Evolutionary conservation across 108 stramenopile species (phyloP).

Genomic region (Epithemia pelagica): DNA sequence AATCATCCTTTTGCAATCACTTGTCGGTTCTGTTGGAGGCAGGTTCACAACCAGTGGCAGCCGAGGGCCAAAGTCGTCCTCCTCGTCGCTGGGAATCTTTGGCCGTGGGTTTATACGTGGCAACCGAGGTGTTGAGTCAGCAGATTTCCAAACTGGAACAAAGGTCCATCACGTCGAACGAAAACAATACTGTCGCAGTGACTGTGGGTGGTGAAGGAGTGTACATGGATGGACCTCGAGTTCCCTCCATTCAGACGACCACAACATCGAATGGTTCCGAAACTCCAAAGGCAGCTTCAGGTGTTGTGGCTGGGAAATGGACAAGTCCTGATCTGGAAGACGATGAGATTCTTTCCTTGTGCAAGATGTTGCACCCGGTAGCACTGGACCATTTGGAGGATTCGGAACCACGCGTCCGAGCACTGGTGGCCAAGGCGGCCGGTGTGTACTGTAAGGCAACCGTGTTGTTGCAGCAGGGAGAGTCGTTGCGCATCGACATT

Average conservation of each 20-base stretch:
- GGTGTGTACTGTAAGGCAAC: conserved; percentile 52
- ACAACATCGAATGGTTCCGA: conserved; percentile 1
- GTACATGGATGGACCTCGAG: conserved; percentile 80
- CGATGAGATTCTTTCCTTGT: conserved; percentile 31
- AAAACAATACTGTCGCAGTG: conserved; percentile 10
- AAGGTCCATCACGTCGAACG: conserved; percentile 9
- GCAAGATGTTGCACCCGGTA: conserved; percentile 35
- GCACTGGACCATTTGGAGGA: conserved; percentile 63
- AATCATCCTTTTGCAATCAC: conserved; percentile 12
- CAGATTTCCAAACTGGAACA: conserved; percentile 10
- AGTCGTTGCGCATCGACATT: conserved; percentile 16
- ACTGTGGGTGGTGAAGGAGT: conserved; percentile 32
- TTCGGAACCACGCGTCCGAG: conserved; percentile 71
- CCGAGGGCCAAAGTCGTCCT: neutral
- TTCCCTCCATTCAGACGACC: conserved; percentile 32
- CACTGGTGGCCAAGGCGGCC: conserved; percentile 70
- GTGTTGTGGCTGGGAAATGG: neutral
- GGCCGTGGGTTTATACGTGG: conserved; percentile 68
- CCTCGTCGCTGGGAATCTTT: conserved; percentile 67
- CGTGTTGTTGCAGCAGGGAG: conserved; percentile 1
- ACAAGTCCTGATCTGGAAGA: conserved; percentile 4
- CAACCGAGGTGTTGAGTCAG: conserved; percentile 41
- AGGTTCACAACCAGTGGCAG: neutral
- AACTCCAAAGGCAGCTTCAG: neutral
- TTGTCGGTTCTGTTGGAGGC: conserved; percentile 15